Conservation (phyloP, 805 yeast species). For the Yamadazyma endophytica region DNA sequence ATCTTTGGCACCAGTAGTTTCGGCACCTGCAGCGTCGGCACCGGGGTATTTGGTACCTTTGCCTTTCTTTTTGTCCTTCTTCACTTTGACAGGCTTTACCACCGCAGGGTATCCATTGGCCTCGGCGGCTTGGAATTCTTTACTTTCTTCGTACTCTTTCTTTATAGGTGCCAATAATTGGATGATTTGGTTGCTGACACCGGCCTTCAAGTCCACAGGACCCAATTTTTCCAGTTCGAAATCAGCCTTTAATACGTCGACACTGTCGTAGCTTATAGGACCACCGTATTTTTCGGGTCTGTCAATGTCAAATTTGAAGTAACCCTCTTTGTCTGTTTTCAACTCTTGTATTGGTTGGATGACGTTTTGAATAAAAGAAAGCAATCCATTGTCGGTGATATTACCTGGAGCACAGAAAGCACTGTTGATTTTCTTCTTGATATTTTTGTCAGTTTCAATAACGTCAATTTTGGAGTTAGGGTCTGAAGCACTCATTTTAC, state of each 20-base stretch:
- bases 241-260: slow-evolving; percentile 68
- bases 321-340: slow-evolving; percentile 49
- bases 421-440: slow-evolving; percentile 83
- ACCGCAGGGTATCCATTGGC: slow-evolving; percentile 85
- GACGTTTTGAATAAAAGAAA: slow-evolving; percentile 82
- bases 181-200: slow-evolving; percentile 84
- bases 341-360: slow-evolving; percentile 82
- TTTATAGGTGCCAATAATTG: slow-evolving; percentile 80
- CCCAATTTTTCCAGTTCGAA: slow-evolving; percentile 71
- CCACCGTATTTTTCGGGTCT: slow-evolving; percentile 99
- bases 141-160: slow-evolving; percentile 54
- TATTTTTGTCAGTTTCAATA: slow-evolving; percentile 81
- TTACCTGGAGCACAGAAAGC: slow-evolving; percentile 96
- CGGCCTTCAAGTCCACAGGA: slow-evolving; percentile 91
- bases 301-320: slow-evolving; percentile 66
- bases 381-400: slow-evolving; percentile 84
- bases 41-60: slow-evolving; percentile 93
- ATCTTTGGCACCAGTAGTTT: background rate
- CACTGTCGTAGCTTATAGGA: slow-evolving; percentile 64
- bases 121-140: slow-evolving; percentile 73
- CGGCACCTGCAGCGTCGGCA: slow-evolving; percentile 9
- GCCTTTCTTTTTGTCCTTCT: slow-evolving; percentile 74
- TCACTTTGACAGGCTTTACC: slow-evolving; percentile 54
- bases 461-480: slow-evolving; percentile 96
- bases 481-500: slow-evolving; percentile 98